phyloP scores from a whole-genome alignment of 306 rosid species.

The Malus orientalis region DNA sequence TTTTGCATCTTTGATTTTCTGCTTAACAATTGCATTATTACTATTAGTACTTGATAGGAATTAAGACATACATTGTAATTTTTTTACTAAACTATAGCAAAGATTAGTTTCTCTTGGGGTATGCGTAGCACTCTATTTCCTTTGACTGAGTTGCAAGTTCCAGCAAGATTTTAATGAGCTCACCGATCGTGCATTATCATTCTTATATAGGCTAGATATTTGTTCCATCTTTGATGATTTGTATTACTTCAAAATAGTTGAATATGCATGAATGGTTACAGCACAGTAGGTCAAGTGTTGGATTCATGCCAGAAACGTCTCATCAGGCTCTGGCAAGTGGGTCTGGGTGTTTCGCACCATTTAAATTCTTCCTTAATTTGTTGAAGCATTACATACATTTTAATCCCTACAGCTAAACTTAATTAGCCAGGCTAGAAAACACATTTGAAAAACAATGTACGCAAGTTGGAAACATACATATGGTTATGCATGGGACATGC shows the following conservation, averaged over 20 bases:
- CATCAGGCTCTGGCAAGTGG: slow-evolving; percentile 21
- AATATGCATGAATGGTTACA: not conserved
- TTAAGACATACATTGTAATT: not conserved
- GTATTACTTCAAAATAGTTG: not conserved
- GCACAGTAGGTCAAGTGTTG: slow-evolving; percentile 23
- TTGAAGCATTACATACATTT: not conserved
- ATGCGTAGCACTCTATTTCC: not conserved
- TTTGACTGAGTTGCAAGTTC: not conserved
- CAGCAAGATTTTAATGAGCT: no score
- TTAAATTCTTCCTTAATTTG: not conserved
- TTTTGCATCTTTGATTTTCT: not conserved
- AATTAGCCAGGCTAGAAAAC: not conserved
- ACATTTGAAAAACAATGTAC: not conserved
- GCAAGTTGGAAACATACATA: not conserved
- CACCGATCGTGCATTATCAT: no score
- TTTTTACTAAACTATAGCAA: not conserved
- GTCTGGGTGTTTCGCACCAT: slow-evolving; percentile 13
- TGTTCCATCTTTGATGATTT: not conserved
- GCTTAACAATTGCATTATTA: not conserved
- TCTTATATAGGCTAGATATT: not conserved
- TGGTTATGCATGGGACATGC: slow-evolving; percentile 44
- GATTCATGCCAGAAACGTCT: slow-evolving; percentile 45
- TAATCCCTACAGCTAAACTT: not conserved
- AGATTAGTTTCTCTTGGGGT: not conserved
- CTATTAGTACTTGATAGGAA: not conserved